Percentiles rank a stretch among this genome's conserved stretches.
phyloP scores from a whole-genome alignment of 2,329 filamentous ascomycete species.

The Nannizziopsis barbatae region DNA sequence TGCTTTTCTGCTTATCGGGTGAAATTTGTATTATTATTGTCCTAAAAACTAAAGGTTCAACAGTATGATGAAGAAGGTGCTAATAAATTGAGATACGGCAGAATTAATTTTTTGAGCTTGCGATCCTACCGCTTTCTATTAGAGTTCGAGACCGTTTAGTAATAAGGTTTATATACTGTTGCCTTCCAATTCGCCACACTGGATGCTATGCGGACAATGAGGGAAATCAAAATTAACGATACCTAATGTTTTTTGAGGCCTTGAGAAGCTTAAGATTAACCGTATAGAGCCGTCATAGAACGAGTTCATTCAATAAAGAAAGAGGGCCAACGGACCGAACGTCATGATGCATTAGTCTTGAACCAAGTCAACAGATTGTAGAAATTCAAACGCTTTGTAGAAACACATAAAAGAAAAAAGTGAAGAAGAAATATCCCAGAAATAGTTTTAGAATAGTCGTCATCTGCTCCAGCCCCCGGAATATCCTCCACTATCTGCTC shows the following conservation, averaged over 20 bases:
- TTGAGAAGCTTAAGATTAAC: too few species aligned
- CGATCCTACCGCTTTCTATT: constrained; percentile 2
- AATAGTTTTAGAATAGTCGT: background rate
- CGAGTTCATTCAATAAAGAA: too few species aligned
- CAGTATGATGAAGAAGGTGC: background rate
- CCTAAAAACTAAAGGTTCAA: too few species aligned
- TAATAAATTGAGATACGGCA: background rate
- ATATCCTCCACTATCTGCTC: constrained; percentile 13
- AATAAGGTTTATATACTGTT: too few species aligned
- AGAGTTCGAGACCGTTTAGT: background rate
- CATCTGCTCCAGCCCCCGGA: constrained; percentile 10
- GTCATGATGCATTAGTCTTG: background rate
- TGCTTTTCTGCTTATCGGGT: too few species aligned
- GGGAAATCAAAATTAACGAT: background rate
- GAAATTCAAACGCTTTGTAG: background rate
- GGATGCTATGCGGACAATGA: too few species aligned
- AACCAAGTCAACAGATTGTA: background rate
- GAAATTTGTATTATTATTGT: too few species aligned
- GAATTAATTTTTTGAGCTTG: constrained; percentile 7
- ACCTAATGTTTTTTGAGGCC: too few species aligned
- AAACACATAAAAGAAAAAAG: background rate
- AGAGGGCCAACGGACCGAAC: background rate
- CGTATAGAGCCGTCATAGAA: too few species aligned
- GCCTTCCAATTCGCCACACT: too few species aligned
- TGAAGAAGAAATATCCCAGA: background rate